These are phyloP conservation scores for Trichosporon sp. DNA, from an alignment of 1,284 basidiomycete genomes.

Conservation along the genomic window DNA sequence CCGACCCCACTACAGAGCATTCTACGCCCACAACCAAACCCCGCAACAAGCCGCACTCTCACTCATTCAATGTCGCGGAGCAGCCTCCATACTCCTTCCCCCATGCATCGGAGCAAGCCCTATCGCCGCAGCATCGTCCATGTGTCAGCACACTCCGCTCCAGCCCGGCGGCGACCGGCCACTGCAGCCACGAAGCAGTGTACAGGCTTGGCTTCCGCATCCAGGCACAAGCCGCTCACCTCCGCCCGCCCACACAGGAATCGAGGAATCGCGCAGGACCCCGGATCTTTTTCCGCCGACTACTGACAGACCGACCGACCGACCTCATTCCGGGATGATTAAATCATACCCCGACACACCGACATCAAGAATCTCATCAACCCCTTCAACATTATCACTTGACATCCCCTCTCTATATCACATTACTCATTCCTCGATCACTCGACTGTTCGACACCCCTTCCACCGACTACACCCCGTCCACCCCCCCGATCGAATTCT, in stretches of 20 bases:
- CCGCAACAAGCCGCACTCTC: not conserved
- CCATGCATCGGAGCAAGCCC: not conserved
- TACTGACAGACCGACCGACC: not conserved
- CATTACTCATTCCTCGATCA: no score
- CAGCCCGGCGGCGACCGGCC: not conserved
- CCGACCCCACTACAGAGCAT: not conserved
- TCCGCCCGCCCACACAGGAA: no score
- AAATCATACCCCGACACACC: not conserved
- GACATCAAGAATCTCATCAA: not conserved
- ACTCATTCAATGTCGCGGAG: not conserved
- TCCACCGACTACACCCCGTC: not conserved
- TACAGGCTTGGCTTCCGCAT: no score
- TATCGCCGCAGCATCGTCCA: not conserved
- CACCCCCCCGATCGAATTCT: not conserved
- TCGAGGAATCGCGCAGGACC: no score
- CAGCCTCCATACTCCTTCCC: not conserved
- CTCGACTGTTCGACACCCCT: no score
- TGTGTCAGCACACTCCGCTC: not conserved
- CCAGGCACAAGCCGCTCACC: not conserved
- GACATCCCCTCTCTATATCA: not conserved
- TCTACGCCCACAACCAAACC: not conserved
- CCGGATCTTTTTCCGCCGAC: slow-evolving; percentile 2
- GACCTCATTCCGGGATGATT: not conserved
- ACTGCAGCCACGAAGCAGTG: no score
- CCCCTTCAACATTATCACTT: not conserved